Percentiles rank a stretch among this genome's conserved stretches.
Conservation (phyloP, 2,329 filamentous ascomycete species). For the Aspergillus carbonarius region DNA sequence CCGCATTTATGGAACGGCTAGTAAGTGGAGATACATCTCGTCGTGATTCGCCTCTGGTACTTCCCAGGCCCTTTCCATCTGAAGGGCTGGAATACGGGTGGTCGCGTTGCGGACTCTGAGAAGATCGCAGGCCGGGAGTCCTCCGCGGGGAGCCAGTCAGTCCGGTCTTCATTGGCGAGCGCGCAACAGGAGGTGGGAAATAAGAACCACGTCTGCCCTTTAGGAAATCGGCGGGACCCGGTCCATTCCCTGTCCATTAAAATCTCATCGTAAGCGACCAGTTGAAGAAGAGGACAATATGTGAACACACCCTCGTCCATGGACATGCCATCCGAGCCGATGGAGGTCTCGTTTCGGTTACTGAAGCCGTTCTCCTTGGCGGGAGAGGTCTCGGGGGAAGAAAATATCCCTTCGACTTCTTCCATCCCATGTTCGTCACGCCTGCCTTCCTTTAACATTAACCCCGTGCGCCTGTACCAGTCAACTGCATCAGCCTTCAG, state of each 20-base stretch:
- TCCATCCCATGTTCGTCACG: constrained; percentile 93
- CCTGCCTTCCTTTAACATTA: constrained; percentile 74
- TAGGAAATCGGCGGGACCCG: constrained; percentile 44
- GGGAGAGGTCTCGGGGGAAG: constrained; percentile 71
- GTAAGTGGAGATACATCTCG: constrained; percentile 37
- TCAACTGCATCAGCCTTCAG: constrained; percentile 16
- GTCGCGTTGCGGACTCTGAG: constrained; percentile 37
- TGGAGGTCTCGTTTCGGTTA: constrained; percentile 45
- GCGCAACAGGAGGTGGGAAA: constrained; percentile 42
- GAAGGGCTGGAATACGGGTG: constrained; percentile 41
- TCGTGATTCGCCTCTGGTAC: constrained; percentile 23
- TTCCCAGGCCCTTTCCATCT: constrained; percentile 29
- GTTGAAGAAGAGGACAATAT: constrained; percentile 5
- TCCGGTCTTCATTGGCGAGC: constrained; percentile 48
- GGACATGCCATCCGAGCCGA: constrained; percentile 61
- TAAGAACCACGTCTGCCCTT: constrained; percentile 35
- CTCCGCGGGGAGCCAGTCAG: constrained; percentile 44
- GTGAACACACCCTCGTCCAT: constrained; percentile 58
- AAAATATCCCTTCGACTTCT: constrained; percentile 82
- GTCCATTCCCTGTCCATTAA: constrained; percentile 37
- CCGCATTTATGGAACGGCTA: constrained; percentile 35
- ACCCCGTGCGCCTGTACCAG: constrained; percentile 75
- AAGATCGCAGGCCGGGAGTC: constrained; percentile 44
- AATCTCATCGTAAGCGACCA: constrained; percentile 10
- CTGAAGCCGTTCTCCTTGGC: constrained; percentile 32